Evolutionary conservation across 768 basidiomycete genomes (phyloP).

Genomic region (Postia placenta): DNA sequence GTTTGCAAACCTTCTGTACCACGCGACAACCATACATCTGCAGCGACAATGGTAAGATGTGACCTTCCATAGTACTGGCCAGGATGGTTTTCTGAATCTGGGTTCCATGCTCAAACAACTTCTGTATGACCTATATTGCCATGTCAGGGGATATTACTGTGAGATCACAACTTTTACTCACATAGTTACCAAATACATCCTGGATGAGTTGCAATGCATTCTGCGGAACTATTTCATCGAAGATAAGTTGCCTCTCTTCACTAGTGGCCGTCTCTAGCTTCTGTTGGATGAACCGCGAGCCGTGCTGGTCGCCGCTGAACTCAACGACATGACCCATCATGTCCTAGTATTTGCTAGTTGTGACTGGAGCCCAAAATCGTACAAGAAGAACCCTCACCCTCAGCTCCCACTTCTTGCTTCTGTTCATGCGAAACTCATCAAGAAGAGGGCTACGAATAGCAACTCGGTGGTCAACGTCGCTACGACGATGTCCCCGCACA

Average conservation of each 20-base stretch:
- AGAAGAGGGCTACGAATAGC: slow-evolving; percentile 64
- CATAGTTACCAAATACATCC: slow-evolving; percentile 97
- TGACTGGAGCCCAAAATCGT: too few relatives aligned
- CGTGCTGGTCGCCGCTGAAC: slow-evolving; percentile 92
- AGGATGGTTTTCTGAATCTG: slow-evolving; percentile 66
- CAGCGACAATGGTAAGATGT: slow-evolving; percentile 68
- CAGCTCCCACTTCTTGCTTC: slow-evolving; percentile 76
- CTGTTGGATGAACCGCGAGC: slow-evolving; percentile 96
- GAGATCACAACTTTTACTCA: slow-evolving; percentile 30
- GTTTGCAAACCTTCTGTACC: slow-evolving; percentile 72
- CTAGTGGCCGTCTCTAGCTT: slow-evolving; percentile 70
- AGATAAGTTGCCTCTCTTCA: slow-evolving; percentile 75
- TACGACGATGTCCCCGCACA: slow-evolving; percentile 40
- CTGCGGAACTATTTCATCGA: slow-evolving; percentile 81
- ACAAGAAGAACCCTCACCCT: too few relatives aligned
- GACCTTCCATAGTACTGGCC: slow-evolving; percentile 68
- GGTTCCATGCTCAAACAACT: slow-evolving; percentile 84
- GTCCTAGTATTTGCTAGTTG: slow-evolving; percentile 45
- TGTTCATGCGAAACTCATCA: slow-evolving; percentile 82
- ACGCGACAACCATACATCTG: slow-evolving; percentile 98
- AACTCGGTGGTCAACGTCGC: slow-evolving; percentile 25
- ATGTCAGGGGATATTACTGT: too few relatives aligned
- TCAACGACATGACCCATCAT: slow-evolving; percentile 82
- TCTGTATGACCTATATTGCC: slow-evolving; percentile 92
- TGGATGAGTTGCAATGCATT: slow-evolving; percentile 73